Evolutionary conservation across 371 early-diverging fungal genomes (phyloP), one percentile per base, ranked within the genome.

Genomic region (Saksenaea vasiformis): DNA sequence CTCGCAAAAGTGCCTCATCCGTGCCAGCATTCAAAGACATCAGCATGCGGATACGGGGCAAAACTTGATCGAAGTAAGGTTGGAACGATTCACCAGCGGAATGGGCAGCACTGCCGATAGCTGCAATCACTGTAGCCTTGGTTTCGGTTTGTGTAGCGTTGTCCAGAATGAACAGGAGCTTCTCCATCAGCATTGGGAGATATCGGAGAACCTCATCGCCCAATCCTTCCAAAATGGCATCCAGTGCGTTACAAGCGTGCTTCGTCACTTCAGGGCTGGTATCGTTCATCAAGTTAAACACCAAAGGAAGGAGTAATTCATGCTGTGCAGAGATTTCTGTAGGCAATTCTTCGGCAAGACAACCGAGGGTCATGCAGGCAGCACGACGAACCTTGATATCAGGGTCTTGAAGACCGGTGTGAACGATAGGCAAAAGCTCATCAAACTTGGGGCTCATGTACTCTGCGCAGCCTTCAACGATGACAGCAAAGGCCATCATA

Each of bases 31-130:
- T 81, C 56, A 93, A 68, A 3, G 87, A 70, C 93, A 95, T 95
- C 43, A 91, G 76, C 17, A 78, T 78, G 55, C 79, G 82, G 31
- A 95, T 78, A 60, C 91, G 87, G 36, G 82, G 83, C 62, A 92
- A 84, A 31, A 93, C 88, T 58, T 82, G 75, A 13, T 65, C 79
- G 77, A 95, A 96, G 80, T 93, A 96, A 13, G 92, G 91, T n/a
- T 79, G 69, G 71, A 93, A 93, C 0, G 69, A 78, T 58, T 78
- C 74, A n/a, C 90, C 89, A 27, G 95, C 86, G 34, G 95, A 88
- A 73, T 91, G 91, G 34, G 95, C 96, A 17, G 93, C 93, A 58
- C 92, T 91, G 13, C 95, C 96, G 43, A 96, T 90, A 27, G 94
- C 93, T 22, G 90, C 91, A 41, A 90, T 82, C 13, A 92, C 92